Evolutionary conservation across 2,329 filamentous ascomycete genomes (phyloP), one percentile per base, ranked within the genome.

Genomic region (Metarhizium brunneum): DNA sequence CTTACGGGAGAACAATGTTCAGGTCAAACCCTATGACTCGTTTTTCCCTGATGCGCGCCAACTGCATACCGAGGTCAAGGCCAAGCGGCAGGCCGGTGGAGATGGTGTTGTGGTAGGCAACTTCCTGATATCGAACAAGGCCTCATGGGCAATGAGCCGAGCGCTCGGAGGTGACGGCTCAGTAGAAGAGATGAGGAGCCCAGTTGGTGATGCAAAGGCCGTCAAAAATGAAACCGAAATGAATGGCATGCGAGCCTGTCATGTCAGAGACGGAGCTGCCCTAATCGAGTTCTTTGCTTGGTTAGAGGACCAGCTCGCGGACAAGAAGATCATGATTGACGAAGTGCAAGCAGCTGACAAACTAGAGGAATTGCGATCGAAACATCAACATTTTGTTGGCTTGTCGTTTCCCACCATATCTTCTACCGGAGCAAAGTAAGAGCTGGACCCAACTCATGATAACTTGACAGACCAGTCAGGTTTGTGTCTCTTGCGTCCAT

Each of bases 351-450:
- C 83, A n/a, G 91, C 92, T 16, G 90, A 96, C 68, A 95, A 95
- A 73, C 79, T 99, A 2, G 90, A 96, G 69, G 79, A 83, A 58
- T 76, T 91, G 51, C 83, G 90, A 55, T 79, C 81, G 47, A 80
- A 80, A 64, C 77, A 85, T 55, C 73, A 91, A 56, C 78, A 88
- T 60, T 99, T 92, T 68, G 89, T 89, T 52, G 94, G 94, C 6
- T 78, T 97, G 16, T 96, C 92, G 0, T 99, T 99, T 66, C 85
- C 91, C 62, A 97, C 94, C 2, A 99, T 99, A 58, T 97, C 92
- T 0, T 95, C 92, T 0, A 96, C 91, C 0, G 94, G 94, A 2
- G 75, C 92, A 53, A 84, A 84, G 80, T 83, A 66, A 72, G 80
- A 74, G 47, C 14, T 8, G 4, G 10, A 43, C 6, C 10, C 20